Evolutionary conservation across 1,139 yeast species (phyloP).

Genomic region (Sporopachydermia cereana): DNA sequence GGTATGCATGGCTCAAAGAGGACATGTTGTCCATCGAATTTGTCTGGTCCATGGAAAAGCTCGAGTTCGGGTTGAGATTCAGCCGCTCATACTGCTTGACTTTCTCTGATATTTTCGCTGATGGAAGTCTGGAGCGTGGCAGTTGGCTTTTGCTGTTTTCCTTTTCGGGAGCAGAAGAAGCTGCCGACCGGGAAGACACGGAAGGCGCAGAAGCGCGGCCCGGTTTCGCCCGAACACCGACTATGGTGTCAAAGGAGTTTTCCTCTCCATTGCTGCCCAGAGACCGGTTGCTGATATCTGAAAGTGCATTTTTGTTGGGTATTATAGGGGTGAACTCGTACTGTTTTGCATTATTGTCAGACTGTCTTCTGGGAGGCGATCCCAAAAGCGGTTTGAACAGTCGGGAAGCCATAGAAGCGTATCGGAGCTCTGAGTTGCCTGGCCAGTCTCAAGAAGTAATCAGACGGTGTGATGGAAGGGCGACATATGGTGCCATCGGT

Average conservation of each 20-base stretch:
- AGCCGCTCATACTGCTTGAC: not conserved
- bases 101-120: not conserved
- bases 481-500: too few species aligned
- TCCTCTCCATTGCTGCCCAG: not conserved
- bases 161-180: not conserved
- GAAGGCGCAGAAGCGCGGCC: not conserved
- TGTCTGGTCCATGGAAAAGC: slow-evolving; percentile 4
- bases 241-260: not conserved
- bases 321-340: slow-evolving; percentile 5
- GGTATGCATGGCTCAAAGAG: slow-evolving; percentile 6
- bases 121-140: not conserved
- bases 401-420: slow-evolving; percentile 3
- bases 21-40: slow-evolving; percentile 7
- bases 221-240: not conserved
- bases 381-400: not conserved
- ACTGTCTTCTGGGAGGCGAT: not conserved
- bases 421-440: too few species aligned
- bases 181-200: not conserved
- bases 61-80: not conserved
- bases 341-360: not conserved
- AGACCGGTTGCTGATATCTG: not conserved
- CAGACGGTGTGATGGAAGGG: too few species aligned
- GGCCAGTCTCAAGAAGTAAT: too few species aligned
- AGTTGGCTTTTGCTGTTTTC: not conserved
- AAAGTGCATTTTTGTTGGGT: not conserved